Conservation (phyloP, 1,284 basidiomycete genomes). For the Pseudozyma pruni region DNA sequence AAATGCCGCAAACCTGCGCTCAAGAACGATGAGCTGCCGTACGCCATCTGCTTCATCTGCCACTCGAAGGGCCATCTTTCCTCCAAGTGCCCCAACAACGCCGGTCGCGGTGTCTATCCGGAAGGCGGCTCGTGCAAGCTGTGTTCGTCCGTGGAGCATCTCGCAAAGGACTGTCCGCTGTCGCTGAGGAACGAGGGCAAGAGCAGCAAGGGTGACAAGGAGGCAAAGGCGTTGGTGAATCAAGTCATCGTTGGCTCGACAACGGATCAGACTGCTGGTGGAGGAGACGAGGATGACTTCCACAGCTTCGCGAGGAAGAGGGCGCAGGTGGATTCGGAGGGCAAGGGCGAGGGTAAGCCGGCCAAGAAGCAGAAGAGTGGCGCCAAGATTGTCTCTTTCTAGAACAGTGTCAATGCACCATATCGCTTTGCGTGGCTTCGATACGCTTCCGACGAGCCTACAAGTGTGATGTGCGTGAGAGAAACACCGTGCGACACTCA, state of each 20-base stretch:
- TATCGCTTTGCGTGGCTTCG: no score
- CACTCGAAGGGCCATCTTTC: constrained; percentile 79
- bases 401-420: not conserved
- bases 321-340: constrained; percentile 72
- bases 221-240: constrained; percentile 21
- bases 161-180: constrained; percentile 83
- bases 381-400: constrained; percentile 43
- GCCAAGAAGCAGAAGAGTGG: constrained; percentile 15
- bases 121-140: constrained; percentile 94
- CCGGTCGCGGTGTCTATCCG: constrained; percentile 83
- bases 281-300: constrained; percentile 93
- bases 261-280: constrained; percentile 72
- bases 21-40: constrained; percentile 74
- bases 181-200: constrained; percentile 71
- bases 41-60: constrained; percentile 92
- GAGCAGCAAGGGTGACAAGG: constrained; percentile 21
- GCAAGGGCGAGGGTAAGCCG: constrained; percentile 7
- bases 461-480: no score
- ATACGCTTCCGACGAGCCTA: no score
- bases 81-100: constrained; percentile 82
- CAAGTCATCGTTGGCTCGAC: constrained; percentile 45
- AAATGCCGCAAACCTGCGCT: constrained; percentile 78
- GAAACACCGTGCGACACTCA: no score
- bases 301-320: constrained; percentile 78
- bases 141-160: constrained; percentile 83